phyloP scores from a whole-genome alignment of 345 rosid species.

The Geranium rotundifolium region DNA sequence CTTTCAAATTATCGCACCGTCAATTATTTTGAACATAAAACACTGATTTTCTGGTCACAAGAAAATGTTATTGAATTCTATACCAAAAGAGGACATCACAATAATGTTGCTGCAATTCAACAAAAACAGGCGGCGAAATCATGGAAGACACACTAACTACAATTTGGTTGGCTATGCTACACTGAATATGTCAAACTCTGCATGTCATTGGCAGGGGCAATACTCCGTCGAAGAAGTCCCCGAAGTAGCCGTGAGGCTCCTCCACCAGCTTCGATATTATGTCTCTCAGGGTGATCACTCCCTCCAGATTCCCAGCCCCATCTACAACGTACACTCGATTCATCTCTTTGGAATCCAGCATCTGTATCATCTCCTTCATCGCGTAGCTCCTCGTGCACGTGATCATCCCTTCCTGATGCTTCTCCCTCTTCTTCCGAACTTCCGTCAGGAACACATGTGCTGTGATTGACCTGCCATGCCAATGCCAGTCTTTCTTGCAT shows the following conservation, averaged over 20 bases:
- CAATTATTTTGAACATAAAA: too few relatives aligned
- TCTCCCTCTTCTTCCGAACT: constrained; percentile 55
- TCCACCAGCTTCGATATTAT: constrained; percentile 83
- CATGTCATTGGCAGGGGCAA: constrained; percentile 62
- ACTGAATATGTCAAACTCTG: constrained; percentile 36
- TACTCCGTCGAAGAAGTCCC: constrained; percentile 91
- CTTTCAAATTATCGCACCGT: too few relatives aligned
- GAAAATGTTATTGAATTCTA: too few relatives aligned
- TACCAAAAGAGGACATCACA: too few relatives aligned
- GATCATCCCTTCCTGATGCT: constrained; percentile 46
- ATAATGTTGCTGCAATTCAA: too few relatives aligned
- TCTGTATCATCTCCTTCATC: constrained; percentile 61
- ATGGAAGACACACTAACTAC: not conserved
- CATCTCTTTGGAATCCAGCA: constrained; percentile 55
- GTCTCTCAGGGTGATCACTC: constrained; percentile 83
- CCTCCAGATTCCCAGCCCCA: constrained; percentile 71
- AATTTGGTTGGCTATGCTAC: not conserved
- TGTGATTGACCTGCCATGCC: constrained; percentile 54
- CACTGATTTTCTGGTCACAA: too few relatives aligned
- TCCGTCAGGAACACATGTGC: constrained; percentile 67
- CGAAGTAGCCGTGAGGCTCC: constrained; percentile 93
- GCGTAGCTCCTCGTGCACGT: constrained; percentile 57
- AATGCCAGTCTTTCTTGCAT: too few relatives aligned
- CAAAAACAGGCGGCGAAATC: too few relatives aligned
- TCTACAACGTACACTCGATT: constrained; percentile 80